Evolutionary conservation across 208 protist genomes (phyloP).

Genomic region (Herpetomonas samuelpessoai): DNA sequence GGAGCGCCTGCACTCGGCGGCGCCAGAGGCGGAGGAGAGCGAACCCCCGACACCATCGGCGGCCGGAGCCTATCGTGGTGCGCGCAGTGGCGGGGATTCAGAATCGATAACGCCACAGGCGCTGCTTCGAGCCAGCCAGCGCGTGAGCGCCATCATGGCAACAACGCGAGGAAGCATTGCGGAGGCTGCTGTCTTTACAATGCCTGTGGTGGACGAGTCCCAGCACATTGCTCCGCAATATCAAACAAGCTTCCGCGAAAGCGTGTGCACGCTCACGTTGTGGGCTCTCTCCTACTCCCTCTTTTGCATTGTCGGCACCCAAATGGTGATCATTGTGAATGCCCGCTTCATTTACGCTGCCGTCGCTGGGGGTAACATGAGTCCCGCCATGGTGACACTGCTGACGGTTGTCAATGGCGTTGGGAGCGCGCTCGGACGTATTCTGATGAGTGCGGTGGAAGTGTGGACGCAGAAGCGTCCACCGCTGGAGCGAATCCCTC

Average conservation of each 20-base stretch:
- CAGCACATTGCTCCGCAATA: slow-evolving; percentile 73
- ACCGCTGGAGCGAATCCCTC: slow-evolving; percentile 62
- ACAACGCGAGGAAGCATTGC: slow-evolving; percentile 32
- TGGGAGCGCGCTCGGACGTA: slow-evolving; percentile 62
- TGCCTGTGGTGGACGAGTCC: slow-evolving; percentile 26
- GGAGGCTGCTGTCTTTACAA: slow-evolving; percentile 24
- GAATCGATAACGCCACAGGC: slow-evolving; percentile 7
- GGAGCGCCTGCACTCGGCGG: slow-evolving; percentile 10
- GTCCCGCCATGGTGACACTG: slow-evolving; percentile 42
- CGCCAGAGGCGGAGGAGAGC: slow-evolving; percentile 5
- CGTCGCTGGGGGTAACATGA: slow-evolving; percentile 28
- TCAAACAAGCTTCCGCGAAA: slow-evolving; percentile 54
- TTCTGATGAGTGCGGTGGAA: slow-evolving; percentile 67
- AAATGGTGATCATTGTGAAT: slow-evolving; percentile 70
- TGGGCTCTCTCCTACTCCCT: slow-evolving; percentile 59
- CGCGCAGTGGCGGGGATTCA: slow-evolving; percentile 12
- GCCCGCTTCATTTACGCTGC: slow-evolving; percentile 74
- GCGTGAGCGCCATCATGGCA: slow-evolving; percentile 10
- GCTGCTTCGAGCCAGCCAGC: slow-evolving; percentile 8
- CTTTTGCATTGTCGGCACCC: slow-evolving; percentile 52
- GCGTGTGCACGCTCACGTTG: slow-evolving; percentile 36
- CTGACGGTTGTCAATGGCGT: slow-evolving; percentile 64
- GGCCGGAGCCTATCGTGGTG: slow-evolving; percentile 19
- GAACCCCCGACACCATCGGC: slow-evolving; percentile 3
- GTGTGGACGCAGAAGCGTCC: slow-evolving; percentile 55